Percentiles rank a stretch among this genome's conserved stretches.
These are phyloP conservation scores for Leccinum obscurum DNA, from an alignment of 768 basidiomycete species.

Conservation along the genomic window DNA sequence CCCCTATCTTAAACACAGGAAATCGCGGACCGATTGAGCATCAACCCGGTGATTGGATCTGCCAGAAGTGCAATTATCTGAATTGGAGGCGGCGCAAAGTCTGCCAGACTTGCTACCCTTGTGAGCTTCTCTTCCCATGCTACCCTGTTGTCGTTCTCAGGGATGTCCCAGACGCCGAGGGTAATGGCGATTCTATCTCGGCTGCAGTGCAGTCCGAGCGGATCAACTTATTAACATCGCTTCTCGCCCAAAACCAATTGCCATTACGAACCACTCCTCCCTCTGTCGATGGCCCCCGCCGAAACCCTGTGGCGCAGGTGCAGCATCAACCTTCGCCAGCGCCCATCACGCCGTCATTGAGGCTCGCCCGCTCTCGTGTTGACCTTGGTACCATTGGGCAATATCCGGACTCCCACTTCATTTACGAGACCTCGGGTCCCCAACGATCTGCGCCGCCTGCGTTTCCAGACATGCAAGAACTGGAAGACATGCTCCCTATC, in stretches of 20 bases:
- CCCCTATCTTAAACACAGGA: slow-evolving; percentile 86
- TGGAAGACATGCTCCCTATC: slow-evolving; percentile 22
- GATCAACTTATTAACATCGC: slow-evolving; percentile 74
- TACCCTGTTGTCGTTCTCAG: slow-evolving; percentile 15
- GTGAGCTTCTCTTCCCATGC: slow-evolving; percentile 42
- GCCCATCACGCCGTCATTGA: slow-evolving; percentile 35
- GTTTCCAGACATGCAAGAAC: slow-evolving; percentile 32
- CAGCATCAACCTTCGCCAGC: slow-evolving; percentile 43
- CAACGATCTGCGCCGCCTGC: slow-evolving; percentile 41
- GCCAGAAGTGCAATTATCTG: slow-evolving; percentile 80
- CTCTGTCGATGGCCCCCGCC: slow-evolving; percentile 30
- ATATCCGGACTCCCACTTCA: slow-evolving; percentile 48
- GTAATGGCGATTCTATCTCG: slow-evolving; percentile 86
- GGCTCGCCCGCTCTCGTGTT: slow-evolving; percentile 50
- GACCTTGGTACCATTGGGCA: slow-evolving; percentile 43
- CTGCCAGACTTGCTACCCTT: slow-evolving; percentile 86
- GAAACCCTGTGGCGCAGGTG: slow-evolving; percentile 49
- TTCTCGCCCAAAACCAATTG: slow-evolving; percentile 59
- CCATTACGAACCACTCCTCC: slow-evolving; percentile 23
- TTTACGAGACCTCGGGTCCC: slow-evolving; percentile 66
- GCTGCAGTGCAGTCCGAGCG: slow-evolving; percentile 83
- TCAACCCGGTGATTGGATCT: slow-evolving; percentile 83
- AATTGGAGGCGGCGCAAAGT: slow-evolving; percentile 89
- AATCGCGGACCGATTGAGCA: slow-evolving; percentile 88
- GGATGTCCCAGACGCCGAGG: slow-evolving; percentile 65